These are phyloP conservation scores for Blastobotrys apis DNA, from an alignment of 1,139 yeast species.

Conservation along the genomic window DNA sequence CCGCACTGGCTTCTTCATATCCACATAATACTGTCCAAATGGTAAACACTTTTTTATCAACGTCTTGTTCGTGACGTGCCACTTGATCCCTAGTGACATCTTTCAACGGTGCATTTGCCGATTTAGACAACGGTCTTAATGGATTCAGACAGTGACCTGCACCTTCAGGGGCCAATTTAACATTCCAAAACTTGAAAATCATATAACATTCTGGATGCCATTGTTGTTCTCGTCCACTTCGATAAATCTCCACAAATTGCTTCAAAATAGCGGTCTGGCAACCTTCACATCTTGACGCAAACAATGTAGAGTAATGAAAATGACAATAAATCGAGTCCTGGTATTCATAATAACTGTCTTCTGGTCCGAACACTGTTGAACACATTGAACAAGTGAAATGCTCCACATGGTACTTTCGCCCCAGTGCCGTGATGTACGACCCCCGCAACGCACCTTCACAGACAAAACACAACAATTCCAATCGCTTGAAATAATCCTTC, in stretches of 20 bases:
- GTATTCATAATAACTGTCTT: slow-evolving; percentile 91
- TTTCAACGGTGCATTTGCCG: slow-evolving; percentile 20
- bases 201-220: slow-evolving; percentile 99
- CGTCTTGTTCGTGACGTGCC: slow-evolving; percentile 51
- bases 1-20: slow-evolving; percentile 90
- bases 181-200: slow-evolving; percentile 97
- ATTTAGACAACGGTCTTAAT: slow-evolving; percentile 21
- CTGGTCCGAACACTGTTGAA: slow-evolving; percentile 80
- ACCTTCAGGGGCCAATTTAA: slow-evolving; percentile 44
- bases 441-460: slow-evolving; percentile 88
- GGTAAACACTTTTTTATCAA: slow-evolving; percentile 65
- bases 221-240: slow-evolving; percentile 92
- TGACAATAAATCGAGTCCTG: slow-evolving; percentile 82
- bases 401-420: slow-evolving; percentile 88
- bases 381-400: slow-evolving; percentile 93
- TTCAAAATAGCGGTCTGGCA: slow-evolving; percentile 87
- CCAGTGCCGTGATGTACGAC: slow-evolving; percentile 89
- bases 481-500: slow-evolving; percentile 81
- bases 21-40: slow-evolving; percentile 88
- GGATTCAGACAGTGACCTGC: slow-evolving; percentile 22
- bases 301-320: slow-evolving; percentile 77
- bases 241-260: slow-evolving; percentile 86
- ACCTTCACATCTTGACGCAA: slow-evolving; percentile 91
- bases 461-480: slow-evolving; percentile 74
- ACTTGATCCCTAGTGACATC: slow-evolving; percentile 51